Base-by-base conservation (phyloP, 495 filamentous ascomycete genomes). In the Pseudotulostoma volvatum region DNA sequence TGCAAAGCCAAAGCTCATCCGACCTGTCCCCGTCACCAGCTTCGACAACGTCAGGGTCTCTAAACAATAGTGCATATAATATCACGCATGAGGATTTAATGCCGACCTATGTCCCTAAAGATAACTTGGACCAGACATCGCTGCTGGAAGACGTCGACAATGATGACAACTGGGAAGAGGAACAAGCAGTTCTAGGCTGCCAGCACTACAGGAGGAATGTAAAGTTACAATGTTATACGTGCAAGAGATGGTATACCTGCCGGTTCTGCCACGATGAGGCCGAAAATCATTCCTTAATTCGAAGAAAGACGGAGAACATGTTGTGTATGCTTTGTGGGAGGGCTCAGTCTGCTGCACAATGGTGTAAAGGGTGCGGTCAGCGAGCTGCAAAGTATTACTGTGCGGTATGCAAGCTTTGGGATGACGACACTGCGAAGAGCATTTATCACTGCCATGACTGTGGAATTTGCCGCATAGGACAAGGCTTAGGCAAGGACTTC, bases 381-480 rank as follows among this genome's bases (percentile, higher is more conserved):
- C 73, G 71, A 37, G 76, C 79, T 13, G 83, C 86, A n/a, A 81
- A 77, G 51, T 96, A 96, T 60, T 99, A 90, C 50, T 99, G 92
- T 59, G 70, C 74, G 34, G 79, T 85, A 40, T 96, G 90, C 69
- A 93, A 95, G 56, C 66, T 99, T 1, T 99, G 92, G 92, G 87
- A 95, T 52, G 81, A 96, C 48, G 85, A 94, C 47, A 68, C 73
- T 25, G 76, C 76, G 45, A 95, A 93, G 56, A 78, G 78, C 49
- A 94, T 95, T 33, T 99, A 99, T 51, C 90, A 99, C 55, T 99
- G 90, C 57, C 69, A 77, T 49, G 90, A 96, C 52, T 99, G 90
- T 60, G 90, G 90, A 1, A 90, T 99, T 45, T 99, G 90, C 53
- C 70, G 90, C 39, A 77, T 88, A 33, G 90, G 90, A 7, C 74